These are phyloP conservation scores for Cryptosporidium bovis DNA, from an alignment of 169 alveolate species.

Conservation along the genomic window DNA sequence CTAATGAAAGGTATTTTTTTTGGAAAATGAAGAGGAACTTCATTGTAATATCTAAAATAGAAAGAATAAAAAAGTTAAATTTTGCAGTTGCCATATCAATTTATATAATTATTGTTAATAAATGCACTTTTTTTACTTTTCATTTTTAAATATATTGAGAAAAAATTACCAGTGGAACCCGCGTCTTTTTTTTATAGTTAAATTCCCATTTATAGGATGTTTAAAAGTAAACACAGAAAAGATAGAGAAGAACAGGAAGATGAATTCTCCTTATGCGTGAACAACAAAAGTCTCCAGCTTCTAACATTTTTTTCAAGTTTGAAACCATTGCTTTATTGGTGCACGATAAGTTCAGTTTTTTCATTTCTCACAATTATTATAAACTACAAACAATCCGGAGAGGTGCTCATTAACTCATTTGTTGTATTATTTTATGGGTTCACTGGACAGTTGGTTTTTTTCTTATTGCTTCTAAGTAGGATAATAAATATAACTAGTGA, in stretches of 20 bases:
- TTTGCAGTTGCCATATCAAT: too few species aligned
- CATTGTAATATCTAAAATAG: too few species aligned
- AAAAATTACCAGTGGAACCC: too few species aligned
- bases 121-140: too few species aligned
- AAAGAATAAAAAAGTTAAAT: too few species aligned
- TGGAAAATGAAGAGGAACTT: too few species aligned
- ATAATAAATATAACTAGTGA: conserved; percentile 37
- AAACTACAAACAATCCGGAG: background rate
- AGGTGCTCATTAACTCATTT: background rate
- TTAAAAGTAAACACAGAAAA: background rate
- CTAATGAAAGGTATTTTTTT: too few species aligned
- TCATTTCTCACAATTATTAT: background rate
- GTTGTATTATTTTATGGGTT: conserved; percentile 2
- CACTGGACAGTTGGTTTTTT: background rate
- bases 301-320: conserved; percentile 32
- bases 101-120: too few species aligned
- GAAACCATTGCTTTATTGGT: conserved; percentile 40
- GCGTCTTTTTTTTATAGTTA: background rate
- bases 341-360: conserved; percentile 15
- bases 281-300: background rate
- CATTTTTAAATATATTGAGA: too few species aligned
- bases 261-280: background rate
- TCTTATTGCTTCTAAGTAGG: conserved; percentile 36
- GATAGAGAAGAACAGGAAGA: background rate
- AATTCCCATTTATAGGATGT: background rate